phyloP scores from a whole-genome alignment of 495 filamentous ascomycete genomes.

The Penicillium desertorum region DNA sequence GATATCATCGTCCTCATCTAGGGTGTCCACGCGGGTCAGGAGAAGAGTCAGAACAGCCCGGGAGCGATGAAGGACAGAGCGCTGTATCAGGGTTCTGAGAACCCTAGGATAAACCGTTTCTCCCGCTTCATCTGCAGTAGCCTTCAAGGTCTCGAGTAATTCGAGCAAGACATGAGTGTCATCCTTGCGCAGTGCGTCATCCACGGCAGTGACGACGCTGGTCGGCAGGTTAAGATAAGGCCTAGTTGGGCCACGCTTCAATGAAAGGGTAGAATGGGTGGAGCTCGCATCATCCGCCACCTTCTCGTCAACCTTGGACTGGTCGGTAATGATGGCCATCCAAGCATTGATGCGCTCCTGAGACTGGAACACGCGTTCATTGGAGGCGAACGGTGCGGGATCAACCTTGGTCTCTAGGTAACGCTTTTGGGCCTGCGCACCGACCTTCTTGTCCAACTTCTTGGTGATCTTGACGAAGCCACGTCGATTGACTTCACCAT shows the following conservation, averaged over 20 bases:
- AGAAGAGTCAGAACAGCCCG: conserved; percentile 67
- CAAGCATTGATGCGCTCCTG: conserved; percentile 85
- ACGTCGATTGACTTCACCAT: conserved; percentile 91
- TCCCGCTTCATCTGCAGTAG: conserved; percentile 48
- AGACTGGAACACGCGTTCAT: conserved; percentile 59
- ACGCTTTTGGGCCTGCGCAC: conserved; percentile 68
- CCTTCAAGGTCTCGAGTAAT: conserved; percentile 57
- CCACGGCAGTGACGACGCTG: conserved; percentile 66
- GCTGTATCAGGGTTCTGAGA: conserved; percentile 77
- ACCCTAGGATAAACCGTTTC: conserved; percentile 56
- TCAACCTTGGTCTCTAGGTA: conserved; percentile 89
- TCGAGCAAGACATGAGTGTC: conserved; percentile 60
- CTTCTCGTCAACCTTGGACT: conserved; percentile 61
- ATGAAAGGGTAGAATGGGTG: conserved; percentile 64
- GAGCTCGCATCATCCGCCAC: conserved; percentile 68
- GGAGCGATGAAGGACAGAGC: conserved; percentile 72
- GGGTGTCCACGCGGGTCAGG: conserved; percentile 60
- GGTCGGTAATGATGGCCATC: conserved; percentile 65
- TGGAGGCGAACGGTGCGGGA: conserved; percentile 78
- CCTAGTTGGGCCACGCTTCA: conserved; percentile 68
- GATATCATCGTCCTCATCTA: conserved; percentile 87
- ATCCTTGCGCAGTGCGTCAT: conserved; percentile 75
- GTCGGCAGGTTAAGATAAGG: conserved; percentile 67
- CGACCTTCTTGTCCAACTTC: conserved; percentile 91
- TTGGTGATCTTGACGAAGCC: conserved; percentile 98